Evolutionary conservation across 1,284 basidiomycete species (phyloP).

Genomic region (Puccinia coronata): DNA sequence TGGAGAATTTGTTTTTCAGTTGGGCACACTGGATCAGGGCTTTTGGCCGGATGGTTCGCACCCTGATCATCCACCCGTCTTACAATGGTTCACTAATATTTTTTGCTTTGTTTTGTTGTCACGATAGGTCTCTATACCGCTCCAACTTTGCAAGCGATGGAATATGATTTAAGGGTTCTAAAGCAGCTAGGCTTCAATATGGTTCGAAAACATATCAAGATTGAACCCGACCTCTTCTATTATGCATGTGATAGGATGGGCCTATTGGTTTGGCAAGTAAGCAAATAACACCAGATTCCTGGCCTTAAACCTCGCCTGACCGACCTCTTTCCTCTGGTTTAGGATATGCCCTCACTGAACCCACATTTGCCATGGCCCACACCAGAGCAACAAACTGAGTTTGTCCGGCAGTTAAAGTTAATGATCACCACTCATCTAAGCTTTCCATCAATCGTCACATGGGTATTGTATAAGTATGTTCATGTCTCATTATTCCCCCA

Average conservation of each 20-base stretch:
- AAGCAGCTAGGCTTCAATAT: slow-evolving; percentile 50
- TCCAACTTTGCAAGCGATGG: slow-evolving; percentile 48
- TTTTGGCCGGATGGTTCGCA: slow-evolving; percentile 51
- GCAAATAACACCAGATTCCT: neutral
- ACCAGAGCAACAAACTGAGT: slow-evolving; percentile 29
- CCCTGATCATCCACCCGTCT: neutral
- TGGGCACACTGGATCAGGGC: slow-evolving; percentile 50
- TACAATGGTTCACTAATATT: neutral
- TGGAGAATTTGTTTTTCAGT: slow-evolving; percentile 49
- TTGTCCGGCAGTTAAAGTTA: slow-evolving; percentile 33
- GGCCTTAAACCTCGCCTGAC: neutral
- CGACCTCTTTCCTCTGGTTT: neutral
- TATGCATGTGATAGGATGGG: slow-evolving; percentile 47
- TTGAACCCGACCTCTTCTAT: slow-evolving; percentile 50
- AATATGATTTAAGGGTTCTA: slow-evolving; percentile 41
- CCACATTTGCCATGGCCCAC: slow-evolving; percentile 6
- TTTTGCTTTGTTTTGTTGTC: neutral
- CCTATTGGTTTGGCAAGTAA: slow-evolving; percentile 49
- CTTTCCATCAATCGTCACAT: slow-evolving; percentile 40
- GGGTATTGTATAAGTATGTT: slow-evolving; percentile 46
- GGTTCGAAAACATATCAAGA: slow-evolving; percentile 50
- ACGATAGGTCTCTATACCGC: slow-evolving; percentile 50
- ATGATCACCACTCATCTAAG: slow-evolving; percentile 30
- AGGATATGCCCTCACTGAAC: slow-evolving; percentile 44
- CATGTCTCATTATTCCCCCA: too few relatives aligned